Evolutionary conservation across 495 filamentous ascomycete species (phyloP).

Genomic region (Trichoderma gamsii): DNA sequence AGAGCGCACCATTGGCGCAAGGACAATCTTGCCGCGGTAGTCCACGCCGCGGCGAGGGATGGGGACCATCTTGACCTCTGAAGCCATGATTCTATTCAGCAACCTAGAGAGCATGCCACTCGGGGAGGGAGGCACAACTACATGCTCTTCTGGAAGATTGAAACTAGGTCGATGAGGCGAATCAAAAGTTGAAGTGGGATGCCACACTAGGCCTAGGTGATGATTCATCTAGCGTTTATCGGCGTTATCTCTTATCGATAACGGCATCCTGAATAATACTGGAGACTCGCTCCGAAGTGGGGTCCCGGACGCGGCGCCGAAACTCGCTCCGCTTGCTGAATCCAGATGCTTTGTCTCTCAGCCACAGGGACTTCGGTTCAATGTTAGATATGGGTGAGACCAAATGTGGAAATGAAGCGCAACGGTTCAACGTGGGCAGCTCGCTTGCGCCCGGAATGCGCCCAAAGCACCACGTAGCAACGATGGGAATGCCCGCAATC

Average conservation of each 20-base stretch:
- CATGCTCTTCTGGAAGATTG: background rate
- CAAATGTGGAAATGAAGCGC: background rate
- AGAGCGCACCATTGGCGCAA: conserved; percentile 95
- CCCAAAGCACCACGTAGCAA: background rate
- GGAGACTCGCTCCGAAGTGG: background rate
- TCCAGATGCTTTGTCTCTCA: background rate
- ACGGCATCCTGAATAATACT: background rate
- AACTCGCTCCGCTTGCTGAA: background rate
- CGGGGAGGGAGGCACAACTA: background rate
- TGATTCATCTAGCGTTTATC: conserved; percentile 9
- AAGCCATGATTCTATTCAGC: conserved; percentile 46
- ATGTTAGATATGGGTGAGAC: background rate
- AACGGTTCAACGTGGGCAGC: background rate
- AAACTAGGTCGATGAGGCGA: background rate
- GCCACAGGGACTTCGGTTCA: background rate
- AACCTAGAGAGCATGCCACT: conserved; percentile 12
- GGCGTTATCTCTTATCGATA: conserved; percentile 7
- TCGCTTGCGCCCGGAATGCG: background rate
- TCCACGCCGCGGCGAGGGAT: conserved; percentile 87
- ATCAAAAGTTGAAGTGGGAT: background rate
- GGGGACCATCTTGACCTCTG: conserved; percentile 56
- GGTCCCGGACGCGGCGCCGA: background rate
- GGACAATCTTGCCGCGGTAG: conserved; percentile 85
- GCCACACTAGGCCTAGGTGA: background rate
- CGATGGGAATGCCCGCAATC: background rate